These are phyloP conservation scores for Cercophora scortea DNA, from an alignment of 495 filamentous ascomycete genomes.

Conservation along the genomic window DNA sequence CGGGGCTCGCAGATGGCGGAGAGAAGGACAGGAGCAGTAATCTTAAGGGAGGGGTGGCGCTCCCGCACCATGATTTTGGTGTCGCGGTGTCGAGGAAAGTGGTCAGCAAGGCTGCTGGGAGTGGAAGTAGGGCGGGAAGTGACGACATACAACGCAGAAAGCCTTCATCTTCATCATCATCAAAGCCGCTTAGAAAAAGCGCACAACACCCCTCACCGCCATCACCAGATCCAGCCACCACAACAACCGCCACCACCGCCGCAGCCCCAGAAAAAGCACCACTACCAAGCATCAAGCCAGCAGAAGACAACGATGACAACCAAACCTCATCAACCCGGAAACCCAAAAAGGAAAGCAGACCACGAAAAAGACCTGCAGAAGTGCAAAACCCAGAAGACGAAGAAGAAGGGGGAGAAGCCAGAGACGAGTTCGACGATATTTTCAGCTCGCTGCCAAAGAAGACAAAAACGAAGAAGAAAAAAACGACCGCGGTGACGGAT, in stretches of 20 bases:
- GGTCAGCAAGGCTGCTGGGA: neutral
- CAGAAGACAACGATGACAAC: constrained; percentile 10
- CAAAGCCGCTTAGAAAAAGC: neutral
- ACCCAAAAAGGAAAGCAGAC: neutral
- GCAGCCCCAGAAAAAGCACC: too few species aligned
- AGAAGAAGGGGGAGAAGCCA: constrained; percentile 15
- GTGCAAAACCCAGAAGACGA: neutral
- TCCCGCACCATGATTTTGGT: constrained; percentile 4
- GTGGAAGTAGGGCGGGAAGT: neutral
- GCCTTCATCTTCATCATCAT: neutral
- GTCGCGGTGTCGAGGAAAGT: constrained; percentile 12
- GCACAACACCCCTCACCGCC: neutral
- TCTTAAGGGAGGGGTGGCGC: neutral
- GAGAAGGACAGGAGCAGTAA: neutral
- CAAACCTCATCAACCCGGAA: neutral
- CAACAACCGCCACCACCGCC: too few species aligned
- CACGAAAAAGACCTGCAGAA: too few species aligned
- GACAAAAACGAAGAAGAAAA: constrained; percentile 11
- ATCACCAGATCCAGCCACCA: neutral
- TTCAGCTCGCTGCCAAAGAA: constrained; percentile 9
- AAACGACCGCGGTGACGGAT: too few species aligned
- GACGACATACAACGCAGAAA: neutral
- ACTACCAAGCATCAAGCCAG: neutral
- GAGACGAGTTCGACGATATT: constrained; percentile 22
- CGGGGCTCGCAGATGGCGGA: neutral